Percentiles rank a stretch among this genome's conserved stretches.
Conservation (phyloP, 2,329 filamentous ascomycete species). For the Aspergillus sp. region DNA sequence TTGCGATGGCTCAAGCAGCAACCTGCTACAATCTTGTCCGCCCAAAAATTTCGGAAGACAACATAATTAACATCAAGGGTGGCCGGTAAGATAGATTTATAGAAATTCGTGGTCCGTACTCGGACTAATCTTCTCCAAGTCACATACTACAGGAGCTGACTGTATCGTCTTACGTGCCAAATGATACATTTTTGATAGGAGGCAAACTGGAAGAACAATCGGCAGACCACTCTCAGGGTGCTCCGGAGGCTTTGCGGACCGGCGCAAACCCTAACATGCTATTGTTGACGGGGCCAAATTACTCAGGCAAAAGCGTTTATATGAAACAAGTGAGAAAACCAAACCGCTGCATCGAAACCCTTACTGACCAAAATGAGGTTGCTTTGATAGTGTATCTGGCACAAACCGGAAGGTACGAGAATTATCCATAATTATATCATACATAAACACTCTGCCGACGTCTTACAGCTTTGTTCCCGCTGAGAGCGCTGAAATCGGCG, state of each 20-base stretch:
- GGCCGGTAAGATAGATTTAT: slow-evolving; percentile 57
- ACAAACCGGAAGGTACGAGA: slow-evolving; percentile 67
- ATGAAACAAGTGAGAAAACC: slow-evolving; percentile 67
- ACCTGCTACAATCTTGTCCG: slow-evolving; percentile 68
- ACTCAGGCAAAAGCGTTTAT: slow-evolving; percentile 95
- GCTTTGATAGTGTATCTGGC: slow-evolving; percentile 90
- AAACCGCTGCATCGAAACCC: neutral
- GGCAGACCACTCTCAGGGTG: neutral
- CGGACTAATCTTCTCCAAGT: slow-evolving; percentile 33
- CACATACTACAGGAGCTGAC: slow-evolving; percentile 86
- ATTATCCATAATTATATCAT: neutral
- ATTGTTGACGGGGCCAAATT: slow-evolving; percentile 88
- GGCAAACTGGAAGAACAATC: slow-evolving; percentile 39
- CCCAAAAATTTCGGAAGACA: slow-evolving; percentile 69
- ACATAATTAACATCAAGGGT: slow-evolving; percentile 70
- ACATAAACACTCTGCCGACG: neutral
- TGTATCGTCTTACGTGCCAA: slow-evolving; percentile 77
- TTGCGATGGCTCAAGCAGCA: slow-evolving; percentile 78
- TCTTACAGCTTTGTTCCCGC: slow-evolving; percentile 77
- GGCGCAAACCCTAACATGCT: slow-evolving; percentile 62
- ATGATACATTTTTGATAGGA: slow-evolving; percentile 70
- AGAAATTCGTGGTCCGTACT: neutral
- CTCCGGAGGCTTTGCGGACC: neutral
- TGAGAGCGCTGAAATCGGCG: slow-evolving; percentile 69
- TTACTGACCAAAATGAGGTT: slow-evolving; percentile 43